These are phyloP conservation scores for Salix koriyanagi DNA, from an alignment of 345 rosid species.

Conservation along the genomic window DNA sequence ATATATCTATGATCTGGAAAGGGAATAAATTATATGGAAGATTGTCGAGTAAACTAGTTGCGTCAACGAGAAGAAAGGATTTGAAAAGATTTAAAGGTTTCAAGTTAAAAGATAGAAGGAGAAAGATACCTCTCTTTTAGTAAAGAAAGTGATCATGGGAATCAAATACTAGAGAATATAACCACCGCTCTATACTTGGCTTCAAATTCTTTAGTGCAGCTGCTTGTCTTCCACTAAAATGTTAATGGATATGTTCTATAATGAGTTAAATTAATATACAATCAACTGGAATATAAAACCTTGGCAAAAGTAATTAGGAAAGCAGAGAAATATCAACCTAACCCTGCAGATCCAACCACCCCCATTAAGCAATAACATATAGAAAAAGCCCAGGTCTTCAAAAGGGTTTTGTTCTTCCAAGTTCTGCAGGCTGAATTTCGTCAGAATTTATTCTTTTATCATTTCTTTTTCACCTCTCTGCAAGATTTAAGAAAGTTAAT, in stretches of 20 bases:
- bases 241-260: neutral
- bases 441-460: neutral
- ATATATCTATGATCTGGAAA: neutral
- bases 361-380: neutral
- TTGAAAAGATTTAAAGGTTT: neutral
- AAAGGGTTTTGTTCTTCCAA: neutral
- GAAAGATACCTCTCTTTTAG: slow-evolving; percentile 3
- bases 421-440: neutral
- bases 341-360: neutral
- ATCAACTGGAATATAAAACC: neutral
- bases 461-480: neutral
- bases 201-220: slow-evolving; percentile 6
- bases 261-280: neutral
- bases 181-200: neutral
- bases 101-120: neutral
- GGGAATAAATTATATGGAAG: neutral
- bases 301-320: neutral
- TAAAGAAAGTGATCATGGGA: neutral
- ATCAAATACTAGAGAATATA: slow-evolving; percentile 2
- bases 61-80: neutral
- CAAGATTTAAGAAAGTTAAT: neutral
- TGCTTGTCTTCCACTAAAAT: slow-evolving; percentile 9
- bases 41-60: neutral
- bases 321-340: neutral
- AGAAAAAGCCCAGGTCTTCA: neutral